Evolutionary conservation across 2,329 filamentous ascomycete genomes (phyloP), one percentile per base, ranked within the genome.

Genomic region (Aspergillus sp.): DNA sequence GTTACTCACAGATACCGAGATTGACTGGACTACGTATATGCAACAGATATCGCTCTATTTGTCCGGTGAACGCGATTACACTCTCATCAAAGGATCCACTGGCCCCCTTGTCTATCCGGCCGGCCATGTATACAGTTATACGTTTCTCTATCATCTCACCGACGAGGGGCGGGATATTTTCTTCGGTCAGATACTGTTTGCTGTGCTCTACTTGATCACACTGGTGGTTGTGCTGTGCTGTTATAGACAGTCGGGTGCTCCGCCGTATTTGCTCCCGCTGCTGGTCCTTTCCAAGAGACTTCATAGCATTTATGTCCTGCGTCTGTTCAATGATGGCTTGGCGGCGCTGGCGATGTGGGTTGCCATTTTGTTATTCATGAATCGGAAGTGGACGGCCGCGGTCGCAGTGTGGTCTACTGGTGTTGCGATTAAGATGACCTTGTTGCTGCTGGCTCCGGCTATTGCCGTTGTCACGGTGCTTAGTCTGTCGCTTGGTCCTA

Each of bases 21-120:
- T 99, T 71, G 95, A 99, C 78, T 99, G 94, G 94, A 85, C 84
- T 61, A 92, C 95, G 0, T 99, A 99, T 77, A 98, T 99, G 93
- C 85, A 97, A 74, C 95, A 99, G 72, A 83, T 98, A 48, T 79
- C 84, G 42, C 88, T 93, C 68, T 95, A 90, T 71, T 80, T 93
- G 49, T 83, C 86, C 17, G 95, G 95, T 71, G 93, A 98, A 81
- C 87, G 90, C 73, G 89, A 97, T 77, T 99, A 99, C 76, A 86
- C 86, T 62, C 84, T 88, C 60, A 93, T 99, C 73, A 85, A 89
- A 71, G 95, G 95, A 68, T 89, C 87, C 61, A 99, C 95, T 0
- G 95, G 95, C 0, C 95, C 95, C 3, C 83, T 98, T 54, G 95
- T 99, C 62, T 99, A 99, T 78, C 95, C 95, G 19, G 95, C 92